These are phyloP conservation scores for Apiotrichum sp. DNA, from an alignment of 1,284 basidiomycete species.

Conservation along the genomic window DNA sequence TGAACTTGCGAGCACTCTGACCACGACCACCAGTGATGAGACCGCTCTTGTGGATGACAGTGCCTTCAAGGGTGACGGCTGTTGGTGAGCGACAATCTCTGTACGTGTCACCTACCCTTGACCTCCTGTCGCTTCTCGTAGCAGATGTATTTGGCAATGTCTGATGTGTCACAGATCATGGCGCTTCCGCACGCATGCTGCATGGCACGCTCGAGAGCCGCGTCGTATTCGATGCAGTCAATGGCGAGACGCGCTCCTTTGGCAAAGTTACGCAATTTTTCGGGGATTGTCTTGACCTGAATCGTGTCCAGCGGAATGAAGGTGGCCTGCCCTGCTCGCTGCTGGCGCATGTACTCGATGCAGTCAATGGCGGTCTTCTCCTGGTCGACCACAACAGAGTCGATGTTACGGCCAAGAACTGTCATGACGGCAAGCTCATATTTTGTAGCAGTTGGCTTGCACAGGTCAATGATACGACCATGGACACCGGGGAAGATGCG, in stretches of 20 bases:
- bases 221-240: slow-evolving; percentile 85
- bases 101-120: slow-evolving; percentile 60
- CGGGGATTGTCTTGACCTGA: slow-evolving; percentile 86
- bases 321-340: slow-evolving; percentile 89
- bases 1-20: slow-evolving; percentile 72
- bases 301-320: slow-evolving; percentile 97
- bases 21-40: slow-evolving; percentile 92
- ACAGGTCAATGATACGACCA: slow-evolving; percentile 85
- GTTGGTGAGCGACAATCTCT: background rate
- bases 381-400: slow-evolving; percentile 91
- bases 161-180: slow-evolving; percentile 90
- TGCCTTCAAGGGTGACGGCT: slow-evolving; percentile 97
- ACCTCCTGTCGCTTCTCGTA: slow-evolving; percentile 94
- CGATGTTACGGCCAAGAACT: slow-evolving; percentile 90
- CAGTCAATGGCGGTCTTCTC: slow-evolving; percentile 97
- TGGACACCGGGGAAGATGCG: slow-evolving; percentile 84
- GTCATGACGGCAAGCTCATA: slow-evolving; percentile 92
- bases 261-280: slow-evolving; percentile 86
- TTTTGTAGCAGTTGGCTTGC: slow-evolving; percentile 85
- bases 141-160: slow-evolving; percentile 79
- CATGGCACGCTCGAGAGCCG: slow-evolving; percentile 83
- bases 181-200: slow-evolving; percentile 94
- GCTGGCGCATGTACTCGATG: slow-evolving; percentile 95
- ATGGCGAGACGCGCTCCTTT: slow-evolving; percentile 88
- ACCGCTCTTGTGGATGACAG: slow-evolving; percentile 94